Base-by-base conservation (phyloP, 805 yeast species). In the Sporopachydermia quercuum region DNA sequence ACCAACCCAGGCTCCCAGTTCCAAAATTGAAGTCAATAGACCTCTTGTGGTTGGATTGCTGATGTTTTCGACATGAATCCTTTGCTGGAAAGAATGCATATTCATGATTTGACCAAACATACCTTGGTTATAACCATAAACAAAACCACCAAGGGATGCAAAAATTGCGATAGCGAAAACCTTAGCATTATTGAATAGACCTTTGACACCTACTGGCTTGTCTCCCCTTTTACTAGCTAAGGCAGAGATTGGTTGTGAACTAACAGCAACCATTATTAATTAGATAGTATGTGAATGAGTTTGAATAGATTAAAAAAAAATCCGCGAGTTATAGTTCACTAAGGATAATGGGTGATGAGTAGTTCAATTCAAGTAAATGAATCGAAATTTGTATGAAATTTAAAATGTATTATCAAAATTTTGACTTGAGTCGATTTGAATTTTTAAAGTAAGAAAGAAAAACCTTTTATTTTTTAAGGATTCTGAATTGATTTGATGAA, bases 1-100 rank as follows among this genome's bases (percentile, higher is more conserved):
- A 55, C 84, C 84, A 4, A 47, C 38, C 52, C 52, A 50, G 19
- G 54, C 52, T 39, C 54, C 54, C 3, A 46, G 42, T 33, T 43
- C 45, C 13, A 46, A 38, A 38, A 48, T 42, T 37, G 50, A 40
- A 11, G 46, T 42, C 13, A 41, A 27, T 33, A 47, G 40, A 13
- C 50, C 49, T 19, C 40, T 39, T 15, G 33, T 45, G 37, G 34
- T 41, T 40, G 39, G 53, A 40, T 41, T 51, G 43, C 16, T 41
- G 33, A 36, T 37, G 37, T 47, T 45, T n/a, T 47, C 38, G 3
- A 45, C 40, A 18, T 42, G 45, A 38, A 50, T 43, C 38, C 37
- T 36, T 8, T 16, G 39, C 30, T 23, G 30, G 33, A 43, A 43
- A 11, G 43, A 35, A 15, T 39, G 34, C 58, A 54, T 54, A 36